Base-by-base conservation (phyloP, 352 stramenopile genomes). In the Phytophthora nicotianae region DNA sequence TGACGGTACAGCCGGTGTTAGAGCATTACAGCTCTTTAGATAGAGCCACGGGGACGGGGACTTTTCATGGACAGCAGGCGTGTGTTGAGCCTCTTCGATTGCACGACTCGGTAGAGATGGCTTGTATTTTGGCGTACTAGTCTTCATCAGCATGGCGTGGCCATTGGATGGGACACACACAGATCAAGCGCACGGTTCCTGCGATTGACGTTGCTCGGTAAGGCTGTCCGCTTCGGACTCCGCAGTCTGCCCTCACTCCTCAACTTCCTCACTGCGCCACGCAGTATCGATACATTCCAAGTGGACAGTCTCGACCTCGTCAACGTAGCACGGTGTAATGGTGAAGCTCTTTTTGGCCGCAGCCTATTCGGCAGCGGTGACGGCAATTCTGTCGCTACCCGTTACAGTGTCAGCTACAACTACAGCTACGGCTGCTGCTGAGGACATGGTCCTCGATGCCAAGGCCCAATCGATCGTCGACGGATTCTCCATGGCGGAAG, bases 381-480 rank as follows among this genome's bases (percentile, higher is more conserved):
- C 43, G 20, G 23, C 47, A n/a, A 50, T 63, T 35, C 24, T 50
- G 24, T 56, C 45, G 9, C 13, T 62, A 9, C 43, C 35, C 10
- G 47, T 26, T 11, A 38, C 43, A 55, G 61, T 46, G 19, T 58
- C 27, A 8, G 49, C 58, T 42, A 17, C 17, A 14, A 51, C 13
- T 41, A 21, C 61, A 24, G 43, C 47, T 27, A 27, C 24, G 7
- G 45, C 46, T 32, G 46, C 52, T 43, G 49, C 32, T 24, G 33
- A 60, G 8, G 49, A 61, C 19, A 42, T 17, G 1, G 46, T 33
- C 14, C 27, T 51, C 23, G 62, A 70, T 37, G 35, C 64, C 21
- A 53, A 56, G 20, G 57, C 64, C 32, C 57, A 72, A 26, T 24
- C 43, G n/a, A 72, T 72, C 9, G 64, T 72, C 16, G 64, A 66